Percentiles rank a stretch among this genome's conserved stretches.
Evolutionary conservation across 2,329 filamentous ascomycete species (phyloP).

Genomic region (Phaeosphaeria sp.): DNA sequence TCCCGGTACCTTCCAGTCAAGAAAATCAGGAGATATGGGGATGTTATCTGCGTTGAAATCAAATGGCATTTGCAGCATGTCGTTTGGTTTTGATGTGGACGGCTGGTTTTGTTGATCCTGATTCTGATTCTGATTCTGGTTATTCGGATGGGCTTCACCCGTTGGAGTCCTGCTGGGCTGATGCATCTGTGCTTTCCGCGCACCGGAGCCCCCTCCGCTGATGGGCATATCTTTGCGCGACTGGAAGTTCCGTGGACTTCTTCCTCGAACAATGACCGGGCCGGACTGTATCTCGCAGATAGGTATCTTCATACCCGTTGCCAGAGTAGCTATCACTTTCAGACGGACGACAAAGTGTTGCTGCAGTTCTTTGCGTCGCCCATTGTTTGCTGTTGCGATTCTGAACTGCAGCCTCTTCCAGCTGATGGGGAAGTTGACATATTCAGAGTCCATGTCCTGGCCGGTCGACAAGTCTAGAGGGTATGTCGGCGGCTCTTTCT

Average conservation of each 20-base stretch:
- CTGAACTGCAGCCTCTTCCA: constrained; percentile 95
- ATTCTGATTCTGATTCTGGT: constrained; percentile 33
- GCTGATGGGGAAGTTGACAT: constrained; percentile 88
- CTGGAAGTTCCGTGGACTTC: constrained; percentile 94
- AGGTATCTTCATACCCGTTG: constrained; percentile 81
- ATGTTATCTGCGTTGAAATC: constrained; percentile 51
- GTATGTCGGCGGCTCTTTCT: constrained; percentile 86
- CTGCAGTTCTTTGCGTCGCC: constrained; percentile 90
- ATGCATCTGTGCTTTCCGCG: constrained; percentile 65
- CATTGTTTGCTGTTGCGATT: constrained; percentile 96
- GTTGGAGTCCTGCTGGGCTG: constrained; percentile 47
- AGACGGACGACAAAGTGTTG: constrained; percentile 93
- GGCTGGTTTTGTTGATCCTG: constrained; percentile 17
- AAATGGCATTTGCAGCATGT: constrained; percentile 50
- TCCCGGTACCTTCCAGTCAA: constrained; percentile 54
- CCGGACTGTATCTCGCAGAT: constrained; percentile 86
- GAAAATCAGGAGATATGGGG: constrained; percentile 50
- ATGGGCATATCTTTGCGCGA: constrained; percentile 91
- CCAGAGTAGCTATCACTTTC: constrained; percentile 82
- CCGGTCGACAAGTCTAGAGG: constrained; percentile 72
- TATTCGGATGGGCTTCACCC: constrained; percentile 41
- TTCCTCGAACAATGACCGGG: constrained; percentile 90
- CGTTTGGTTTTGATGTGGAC: constrained; percentile 37
- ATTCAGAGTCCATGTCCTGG: constrained; percentile 78
- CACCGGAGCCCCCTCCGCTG: constrained; percentile 75